A percentile compares a stretch with the other conserved stretches of the same genome.
Conservation (phyloP, 345 rosid species). For the Rhizophora mangle region DNA sequence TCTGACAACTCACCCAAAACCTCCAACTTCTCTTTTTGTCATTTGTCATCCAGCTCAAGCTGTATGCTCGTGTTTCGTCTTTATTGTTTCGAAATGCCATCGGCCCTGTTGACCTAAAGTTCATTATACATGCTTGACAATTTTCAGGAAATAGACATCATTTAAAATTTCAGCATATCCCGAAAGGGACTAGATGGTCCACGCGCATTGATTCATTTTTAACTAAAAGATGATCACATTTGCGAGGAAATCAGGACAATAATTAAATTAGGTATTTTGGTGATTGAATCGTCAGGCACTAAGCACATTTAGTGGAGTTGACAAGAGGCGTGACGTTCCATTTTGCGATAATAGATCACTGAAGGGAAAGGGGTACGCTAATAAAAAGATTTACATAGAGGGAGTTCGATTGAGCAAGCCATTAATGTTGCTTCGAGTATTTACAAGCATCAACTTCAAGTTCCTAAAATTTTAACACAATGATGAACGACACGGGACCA, state of each 20-base stretch:
- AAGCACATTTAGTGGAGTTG: slow-evolving; percentile 11
- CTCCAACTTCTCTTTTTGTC: not conserved
- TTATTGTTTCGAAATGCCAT: no score
- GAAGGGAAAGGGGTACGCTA: not conserved
- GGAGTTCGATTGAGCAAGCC: not conserved
- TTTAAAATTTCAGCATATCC: no score
- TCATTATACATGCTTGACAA: no score
- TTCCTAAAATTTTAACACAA: not conserved
- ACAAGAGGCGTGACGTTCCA: not conserved
- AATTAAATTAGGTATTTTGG: slow-evolving; percentile 23
- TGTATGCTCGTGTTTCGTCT: no score
- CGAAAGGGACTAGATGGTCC: no score
- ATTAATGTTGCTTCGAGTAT: not conserved
- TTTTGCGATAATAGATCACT: not conserved
- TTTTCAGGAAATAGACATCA: no score
- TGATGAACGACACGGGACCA: slow-evolving; percentile 11
- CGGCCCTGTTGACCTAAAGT: no score
- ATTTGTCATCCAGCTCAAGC: no score
- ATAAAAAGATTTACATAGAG: not conserved
- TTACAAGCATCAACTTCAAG: not conserved
- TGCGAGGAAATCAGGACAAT: slow-evolving; percentile 18
- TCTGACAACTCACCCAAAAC: not conserved
- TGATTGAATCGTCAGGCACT: slow-evolving; percentile 4
- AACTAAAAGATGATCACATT: not conserved
- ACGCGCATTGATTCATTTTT: no score